phyloP scores from a whole-genome alignment of 805 yeast genomes.

The Soucietia sequanensis region DNA sequence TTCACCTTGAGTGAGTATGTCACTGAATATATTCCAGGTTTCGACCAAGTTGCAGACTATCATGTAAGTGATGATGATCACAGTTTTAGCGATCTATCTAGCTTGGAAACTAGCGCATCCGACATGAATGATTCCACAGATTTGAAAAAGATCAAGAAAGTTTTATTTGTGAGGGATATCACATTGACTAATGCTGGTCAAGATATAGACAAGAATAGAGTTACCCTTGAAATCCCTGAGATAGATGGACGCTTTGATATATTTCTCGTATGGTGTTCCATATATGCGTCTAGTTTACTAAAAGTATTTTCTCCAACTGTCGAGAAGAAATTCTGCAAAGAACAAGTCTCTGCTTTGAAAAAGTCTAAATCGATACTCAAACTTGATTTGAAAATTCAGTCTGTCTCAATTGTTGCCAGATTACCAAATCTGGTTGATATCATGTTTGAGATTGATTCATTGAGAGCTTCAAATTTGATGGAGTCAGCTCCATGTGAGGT shows the following conservation, averaged over 20 bases:
- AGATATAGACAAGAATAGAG: conserved; percentile 23
- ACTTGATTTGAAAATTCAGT: conserved; percentile 29
- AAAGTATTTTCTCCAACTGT: conserved; percentile 33
- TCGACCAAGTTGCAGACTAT: conserved; percentile 25
- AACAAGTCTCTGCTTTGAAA: conserved; percentile 20
- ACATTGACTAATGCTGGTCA: conserved; percentile 19
- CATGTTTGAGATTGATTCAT: conserved; percentile 43
- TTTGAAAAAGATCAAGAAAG: conserved; percentile 30
- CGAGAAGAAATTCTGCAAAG: conserved; percentile 22
- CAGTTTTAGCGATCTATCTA: conserved; percentile 31
- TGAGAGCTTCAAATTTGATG: conserved; percentile 23
- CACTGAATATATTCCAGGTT: conserved; percentile 34
- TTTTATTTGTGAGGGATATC: conserved; percentile 27
- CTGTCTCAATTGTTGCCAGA: conserved; percentile 38
- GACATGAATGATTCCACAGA: conserved; percentile 9
- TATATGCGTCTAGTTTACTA: conserved; percentile 37
- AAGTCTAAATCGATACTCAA: conserved; percentile 21
- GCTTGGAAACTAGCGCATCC: conserved; percentile 24
- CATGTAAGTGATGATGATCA: conserved; percentile 15
- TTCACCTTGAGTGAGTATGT: conserved; percentile 38
- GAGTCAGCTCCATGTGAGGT: conserved; percentile 28
- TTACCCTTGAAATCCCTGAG: conserved; percentile 31
- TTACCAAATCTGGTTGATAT: conserved; percentile 48
- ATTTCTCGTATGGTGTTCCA: conserved; percentile 40
- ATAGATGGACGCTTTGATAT: conserved; percentile 38